Conservation (phyloP, 768 basidiomycete genomes). For the Hydnum rufescens region DNA sequence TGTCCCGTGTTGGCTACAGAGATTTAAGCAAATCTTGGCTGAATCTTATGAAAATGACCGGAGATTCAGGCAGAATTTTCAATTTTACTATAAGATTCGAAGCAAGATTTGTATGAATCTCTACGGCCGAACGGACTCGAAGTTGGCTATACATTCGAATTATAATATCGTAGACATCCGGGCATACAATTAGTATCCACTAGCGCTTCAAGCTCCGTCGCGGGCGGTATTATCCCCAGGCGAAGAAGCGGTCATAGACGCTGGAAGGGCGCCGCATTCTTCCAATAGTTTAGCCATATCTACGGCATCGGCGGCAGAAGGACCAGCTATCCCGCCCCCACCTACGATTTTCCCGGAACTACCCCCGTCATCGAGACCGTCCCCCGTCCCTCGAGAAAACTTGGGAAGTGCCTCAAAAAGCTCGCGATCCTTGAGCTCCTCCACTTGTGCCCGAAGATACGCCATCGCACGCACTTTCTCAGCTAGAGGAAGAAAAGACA, state of each 20-base stretch:
- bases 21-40: no score
- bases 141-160: not conserved
- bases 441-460: not conserved
- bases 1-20: no score
- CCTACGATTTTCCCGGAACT: not conserved
- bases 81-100: not conserved
- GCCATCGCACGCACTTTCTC: not conserved
- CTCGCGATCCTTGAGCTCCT: not conserved
- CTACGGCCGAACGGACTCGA: not conserved
- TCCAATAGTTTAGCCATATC: not conserved
- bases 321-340: not conserved
- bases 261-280: not conserved
- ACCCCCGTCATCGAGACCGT: not conserved
- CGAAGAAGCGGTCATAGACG: no score
- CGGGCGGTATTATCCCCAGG: no score
- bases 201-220: no score
- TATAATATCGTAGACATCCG: not conserved
- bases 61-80: not conserved
- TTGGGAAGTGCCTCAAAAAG: not conserved
- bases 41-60: no score
- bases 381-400: not conserved
- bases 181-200: not conserved
- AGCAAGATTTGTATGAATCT: not conserved
- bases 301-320: not conserved
- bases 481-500: no score